phyloP scores from a whole-genome alignment of 1,284 basidiomycete genomes.

The Termitomyces sp. region DNA sequence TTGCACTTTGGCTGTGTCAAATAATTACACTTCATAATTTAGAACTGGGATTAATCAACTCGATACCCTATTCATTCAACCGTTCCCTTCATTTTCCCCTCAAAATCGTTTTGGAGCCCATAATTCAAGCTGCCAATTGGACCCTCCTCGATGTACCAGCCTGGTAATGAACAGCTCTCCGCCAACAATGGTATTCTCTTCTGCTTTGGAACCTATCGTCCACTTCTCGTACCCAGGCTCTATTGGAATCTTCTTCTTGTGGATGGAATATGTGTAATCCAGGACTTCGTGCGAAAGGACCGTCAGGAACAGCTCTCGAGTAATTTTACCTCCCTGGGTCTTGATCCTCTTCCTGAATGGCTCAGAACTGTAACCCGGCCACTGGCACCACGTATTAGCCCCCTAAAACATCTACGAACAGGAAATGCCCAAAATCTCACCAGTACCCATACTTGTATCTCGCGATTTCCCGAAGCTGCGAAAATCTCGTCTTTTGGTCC shows the following conservation, averaged over 20 bases:
- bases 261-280: conserved; percentile 22
- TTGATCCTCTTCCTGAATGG: conserved; percentile 20
- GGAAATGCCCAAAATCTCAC: conserved; percentile 11
- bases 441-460: conserved; percentile 20
- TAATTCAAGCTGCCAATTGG: conserved; percentile 38
- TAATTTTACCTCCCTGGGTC: conserved; percentile 19
- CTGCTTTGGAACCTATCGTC: conserved; percentile 21
- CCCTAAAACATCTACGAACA: neutral
- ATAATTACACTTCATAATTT: conserved; percentile 4
- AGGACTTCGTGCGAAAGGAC: conserved; percentile 23
- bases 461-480: conserved; percentile 10
- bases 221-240: conserved; percentile 32
- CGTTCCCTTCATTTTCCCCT: neutral
- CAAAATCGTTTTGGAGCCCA: conserved; percentile 19
- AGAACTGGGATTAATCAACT: conserved; percentile 1
- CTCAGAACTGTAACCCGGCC: conserved; percentile 22
- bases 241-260: conserved; percentile 19
- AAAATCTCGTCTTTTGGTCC: conserved; percentile 17
- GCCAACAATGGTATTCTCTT: conserved; percentile 18
- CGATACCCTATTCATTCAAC: neutral
- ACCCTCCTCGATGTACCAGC: conserved; percentile 33
- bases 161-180: conserved; percentile 30
- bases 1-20: neutral
- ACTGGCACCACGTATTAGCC: conserved; percentile 13
- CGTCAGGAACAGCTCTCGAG: conserved; percentile 22